A percentile compares a stretch with the other conserved stretches of the same genome.
Evolutionary conservation across 2,329 filamentous ascomycete genomes (phyloP).

Genomic region (Chrysosporium queenslandicum): DNA sequence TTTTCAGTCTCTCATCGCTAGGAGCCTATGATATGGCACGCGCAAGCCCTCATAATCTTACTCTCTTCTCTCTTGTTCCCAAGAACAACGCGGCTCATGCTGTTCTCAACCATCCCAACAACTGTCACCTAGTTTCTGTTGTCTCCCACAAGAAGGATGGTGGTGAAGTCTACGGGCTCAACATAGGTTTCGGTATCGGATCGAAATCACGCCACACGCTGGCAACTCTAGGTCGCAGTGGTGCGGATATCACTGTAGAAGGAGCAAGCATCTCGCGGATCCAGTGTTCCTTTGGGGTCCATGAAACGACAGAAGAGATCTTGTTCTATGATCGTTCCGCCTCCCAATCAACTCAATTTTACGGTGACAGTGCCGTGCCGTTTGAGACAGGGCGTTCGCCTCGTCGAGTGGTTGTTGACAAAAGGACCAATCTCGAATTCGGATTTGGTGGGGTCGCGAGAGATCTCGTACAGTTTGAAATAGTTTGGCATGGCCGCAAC

Average conservation of each 20-base stretch:
- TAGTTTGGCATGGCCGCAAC: neutral
- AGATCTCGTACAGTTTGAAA: slow-evolving; percentile 1
- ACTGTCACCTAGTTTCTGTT: slow-evolving; percentile 5
- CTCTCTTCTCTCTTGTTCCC: slow-evolving; percentile 12
- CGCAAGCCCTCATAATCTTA: neutral
- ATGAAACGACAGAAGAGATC: neutral
- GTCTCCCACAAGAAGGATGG: neutral
- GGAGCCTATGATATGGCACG: too few species aligned
- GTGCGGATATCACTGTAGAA: slow-evolving; percentile 15
- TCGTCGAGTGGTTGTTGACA: neutral
- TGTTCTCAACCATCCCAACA: slow-evolving; percentile 10
- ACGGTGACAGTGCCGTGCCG: neutral
- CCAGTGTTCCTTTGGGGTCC: slow-evolving; percentile 19
- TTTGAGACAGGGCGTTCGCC: neutral
- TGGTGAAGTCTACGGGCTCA: neutral
- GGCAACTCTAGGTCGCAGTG: slow-evolving; percentile 15
- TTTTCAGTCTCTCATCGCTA: too few species aligned
- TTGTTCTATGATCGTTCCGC: neutral
- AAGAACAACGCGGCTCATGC: neutral
- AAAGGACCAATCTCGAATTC: slow-evolving; percentile 5
- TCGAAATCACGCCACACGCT: slow-evolving; percentile 8
- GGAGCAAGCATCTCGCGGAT: slow-evolving; percentile 15
- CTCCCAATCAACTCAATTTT: neutral
- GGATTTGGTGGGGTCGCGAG: slow-evolving; percentile 15
- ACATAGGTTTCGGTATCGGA: slow-evolving; percentile 13